Conservation (phyloP, 208 protist genomes). For the Plasmodiophora brassicae region DNA sequence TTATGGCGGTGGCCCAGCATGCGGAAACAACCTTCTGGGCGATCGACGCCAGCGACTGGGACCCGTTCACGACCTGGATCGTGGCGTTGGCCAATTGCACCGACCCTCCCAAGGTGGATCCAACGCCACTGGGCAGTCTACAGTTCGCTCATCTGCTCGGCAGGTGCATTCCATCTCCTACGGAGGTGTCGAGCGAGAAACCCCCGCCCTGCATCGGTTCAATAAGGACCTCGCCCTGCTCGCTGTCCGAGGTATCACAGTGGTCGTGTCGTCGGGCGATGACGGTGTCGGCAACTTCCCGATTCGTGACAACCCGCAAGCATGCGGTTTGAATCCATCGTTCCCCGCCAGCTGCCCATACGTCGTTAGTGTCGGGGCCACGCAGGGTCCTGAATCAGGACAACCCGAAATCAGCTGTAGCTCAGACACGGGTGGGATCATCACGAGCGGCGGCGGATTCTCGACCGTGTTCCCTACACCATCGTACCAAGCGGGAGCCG, state of each 20-base stretch:
- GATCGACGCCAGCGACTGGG: not conserved
- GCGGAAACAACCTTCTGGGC: conserved; percentile 35
- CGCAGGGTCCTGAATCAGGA: conserved; percentile 44
- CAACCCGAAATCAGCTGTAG: conserved; percentile 46
- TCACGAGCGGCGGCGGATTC: conserved; percentile 60
- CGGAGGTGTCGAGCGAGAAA: not conserved
- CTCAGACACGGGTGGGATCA: conserved; percentile 47
- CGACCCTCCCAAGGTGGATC: conserved; percentile 17
- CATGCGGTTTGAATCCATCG: conserved; percentile 48
- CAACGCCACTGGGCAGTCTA: not conserved
- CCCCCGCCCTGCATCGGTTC: conserved; percentile 6
- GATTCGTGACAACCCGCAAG: conserved; percentile 16
- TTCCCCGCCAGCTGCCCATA: conserved; percentile 55
- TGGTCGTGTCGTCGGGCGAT: conserved; percentile 52
- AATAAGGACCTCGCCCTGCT: conserved; percentile 31
- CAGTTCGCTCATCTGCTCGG: not conserved
- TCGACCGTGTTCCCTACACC: conserved; percentile 40
- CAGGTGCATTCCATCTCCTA: not conserved
- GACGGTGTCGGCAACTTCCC: conserved; percentile 48
- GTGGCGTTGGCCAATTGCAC: not conserved
- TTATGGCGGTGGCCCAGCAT: not conserved
- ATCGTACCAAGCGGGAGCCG: conserved; percentile 37
- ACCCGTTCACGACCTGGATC: not conserved
- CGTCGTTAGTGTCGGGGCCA: conserved; percentile 55
- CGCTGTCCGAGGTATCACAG: conserved; percentile 42